phyloP scores from a whole-genome alignment of 148 eudicot genomes.

The Mesembryanthemum crystallinum region DNA sequence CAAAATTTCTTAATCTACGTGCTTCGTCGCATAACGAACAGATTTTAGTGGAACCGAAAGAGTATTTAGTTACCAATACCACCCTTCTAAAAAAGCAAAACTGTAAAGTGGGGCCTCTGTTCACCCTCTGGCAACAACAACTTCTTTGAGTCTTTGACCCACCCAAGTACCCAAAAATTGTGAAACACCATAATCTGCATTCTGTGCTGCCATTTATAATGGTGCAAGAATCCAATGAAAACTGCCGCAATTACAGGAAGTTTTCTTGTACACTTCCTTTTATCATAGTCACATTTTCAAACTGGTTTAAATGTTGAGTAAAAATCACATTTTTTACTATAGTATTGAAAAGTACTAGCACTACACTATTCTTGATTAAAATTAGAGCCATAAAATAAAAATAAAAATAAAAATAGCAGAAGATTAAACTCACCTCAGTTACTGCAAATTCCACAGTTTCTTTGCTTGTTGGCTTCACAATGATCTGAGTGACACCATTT shows the following conservation, averaged over 20 bases:
- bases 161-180: not conserved
- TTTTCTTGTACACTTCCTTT: not conserved
- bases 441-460: slow-evolving; percentile 53
- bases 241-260: slow-evolving; percentile 14
- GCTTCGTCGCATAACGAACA: no score
- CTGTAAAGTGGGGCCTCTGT: not conserved
- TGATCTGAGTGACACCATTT: slow-evolving; percentile 50
- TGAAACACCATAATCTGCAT: not conserved
- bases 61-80: no score
- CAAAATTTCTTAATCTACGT: no score
- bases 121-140: not conserved
- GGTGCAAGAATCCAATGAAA: slow-evolving; percentile 24
- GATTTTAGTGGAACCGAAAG: no score
- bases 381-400: not conserved
- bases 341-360: not conserved
- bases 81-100: not conserved
- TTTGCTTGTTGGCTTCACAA: slow-evolving; percentile 48
- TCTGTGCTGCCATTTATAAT: slow-evolving; percentile 1
- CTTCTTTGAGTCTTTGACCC: not conserved
- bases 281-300: not conserved
- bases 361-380: no score
- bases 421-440: slow-evolving; percentile 31
- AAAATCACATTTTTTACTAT: no score
- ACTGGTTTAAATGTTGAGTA: no score
- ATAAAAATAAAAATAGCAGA: not conserved